Percentiles rank a stretch among this genome's conserved stretches.
phyloP scores from a whole-genome alignment of 139 green algal genomes.

The Trebouxia sp. region DNA sequence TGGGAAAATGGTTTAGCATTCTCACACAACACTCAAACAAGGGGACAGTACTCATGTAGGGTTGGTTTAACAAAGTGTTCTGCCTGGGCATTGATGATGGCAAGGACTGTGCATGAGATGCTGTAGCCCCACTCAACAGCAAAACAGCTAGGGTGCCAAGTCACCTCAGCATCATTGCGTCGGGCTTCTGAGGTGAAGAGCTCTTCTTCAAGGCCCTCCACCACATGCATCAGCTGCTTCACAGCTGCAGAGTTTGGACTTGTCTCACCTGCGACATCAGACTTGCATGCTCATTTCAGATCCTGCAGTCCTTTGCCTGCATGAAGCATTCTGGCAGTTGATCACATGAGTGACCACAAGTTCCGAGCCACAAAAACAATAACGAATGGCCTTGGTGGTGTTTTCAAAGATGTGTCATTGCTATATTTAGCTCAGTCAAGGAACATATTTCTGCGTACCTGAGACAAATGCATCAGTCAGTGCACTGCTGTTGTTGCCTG shows the following conservation, averaged over 20 bases:
- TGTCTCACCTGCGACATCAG: background rate
- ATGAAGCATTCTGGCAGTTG: too few relatives aligned
- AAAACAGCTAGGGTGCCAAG: background rate
- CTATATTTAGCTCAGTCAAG: too few relatives aligned
- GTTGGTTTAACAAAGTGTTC: background rate
- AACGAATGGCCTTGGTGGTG: too few relatives aligned
- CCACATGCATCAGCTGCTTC: slow-evolving; percentile 35
- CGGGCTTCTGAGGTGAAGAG: slow-evolving; percentile 36
- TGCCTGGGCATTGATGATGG: background rate
- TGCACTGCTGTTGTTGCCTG: too few relatives aligned
- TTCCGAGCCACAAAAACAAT: too few relatives aligned
- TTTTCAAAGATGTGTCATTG: too few relatives aligned
- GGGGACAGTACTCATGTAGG: too few relatives aligned
- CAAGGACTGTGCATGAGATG: background rate
- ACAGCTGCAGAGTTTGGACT: background rate
- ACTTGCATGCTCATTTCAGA: too few relatives aligned
- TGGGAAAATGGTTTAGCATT: background rate
- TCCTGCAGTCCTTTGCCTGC: too few relatives aligned
- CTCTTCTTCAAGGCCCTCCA: slow-evolving; percentile 42
- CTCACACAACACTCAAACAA: background rate
- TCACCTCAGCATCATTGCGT: slow-evolving; percentile 35
- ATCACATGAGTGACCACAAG: too few relatives aligned
- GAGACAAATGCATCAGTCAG: too few relatives aligned
- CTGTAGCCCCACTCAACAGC: background rate
- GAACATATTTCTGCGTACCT: too few relatives aligned